Conservation (phyloP, 2,329 filamentous ascomycete genomes). For the Calonectria pteridis region DNA sequence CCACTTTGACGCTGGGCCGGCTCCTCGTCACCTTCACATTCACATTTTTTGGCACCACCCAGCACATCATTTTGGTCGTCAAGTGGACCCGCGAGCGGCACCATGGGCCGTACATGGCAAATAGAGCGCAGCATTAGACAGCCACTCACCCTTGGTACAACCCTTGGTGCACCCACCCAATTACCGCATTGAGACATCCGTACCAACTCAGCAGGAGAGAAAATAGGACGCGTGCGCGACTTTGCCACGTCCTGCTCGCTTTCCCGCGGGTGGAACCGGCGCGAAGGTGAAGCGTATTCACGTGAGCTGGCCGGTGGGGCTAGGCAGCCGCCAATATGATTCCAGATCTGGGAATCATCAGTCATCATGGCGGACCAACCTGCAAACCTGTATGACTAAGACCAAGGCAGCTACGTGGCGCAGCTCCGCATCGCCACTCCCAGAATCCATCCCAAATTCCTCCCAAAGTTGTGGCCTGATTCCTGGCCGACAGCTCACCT, state of each 20-base stretch:
- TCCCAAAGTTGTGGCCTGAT: constrained; percentile 34
- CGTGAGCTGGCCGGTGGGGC: constrained; percentile 43
- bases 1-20: neutral
- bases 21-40: neutral
- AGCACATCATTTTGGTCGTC: neutral
- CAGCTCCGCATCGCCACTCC: constrained; percentile 21
- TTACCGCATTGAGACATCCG: constrained; percentile 6
- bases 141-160: constrained; percentile 3
- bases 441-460: neutral
- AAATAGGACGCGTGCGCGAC: constrained; percentile 19
- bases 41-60: constrained; percentile 6
- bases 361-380: neutral
- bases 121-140: neutral
- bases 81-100: neutral
- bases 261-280: constrained; percentile 40
- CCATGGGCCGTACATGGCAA: neutral
- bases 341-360: neutral
- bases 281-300: constrained; percentile 53
- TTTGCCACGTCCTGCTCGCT: constrained; percentile 34
- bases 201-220: neutral
- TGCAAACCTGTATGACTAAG: constrained; percentile 24
- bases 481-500: neutral
- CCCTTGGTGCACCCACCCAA: constrained; percentile 6
- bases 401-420: constrained; percentile 32
- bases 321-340: constrained; percentile 48